These are phyloP conservation scores for Trichoderma sp. DNA, from an alignment of 2,329 filamentous ascomycete genomes.

Conservation along the genomic window DNA sequence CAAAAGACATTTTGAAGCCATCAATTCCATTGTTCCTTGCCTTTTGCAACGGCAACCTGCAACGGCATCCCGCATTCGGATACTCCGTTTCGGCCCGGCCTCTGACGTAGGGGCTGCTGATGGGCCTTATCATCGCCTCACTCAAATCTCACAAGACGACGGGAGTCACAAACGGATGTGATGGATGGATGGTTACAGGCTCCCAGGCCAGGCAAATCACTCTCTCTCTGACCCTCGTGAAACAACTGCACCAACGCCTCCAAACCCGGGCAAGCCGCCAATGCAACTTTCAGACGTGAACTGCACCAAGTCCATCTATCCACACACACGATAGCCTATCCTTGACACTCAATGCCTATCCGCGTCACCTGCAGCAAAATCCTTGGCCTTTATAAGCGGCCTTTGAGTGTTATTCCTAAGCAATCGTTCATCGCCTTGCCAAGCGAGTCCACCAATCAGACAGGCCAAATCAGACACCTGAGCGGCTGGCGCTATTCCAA, in stretches of 20 bases:
- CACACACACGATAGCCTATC: background rate
- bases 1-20: background rate
- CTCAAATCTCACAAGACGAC: too few relatives aligned
- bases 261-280: constrained; percentile 7
- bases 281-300: background rate
- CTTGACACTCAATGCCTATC: background rate
- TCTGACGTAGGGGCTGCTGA: background rate
- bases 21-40: background rate
- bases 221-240: background rate
- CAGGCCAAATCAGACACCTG: background rate
- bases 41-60: background rate
- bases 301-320: background rate
- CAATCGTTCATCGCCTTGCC: background rate
- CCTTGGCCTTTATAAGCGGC: background rate
- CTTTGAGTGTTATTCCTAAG: background rate
- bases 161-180: background rate
- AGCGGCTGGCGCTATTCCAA: background rate
- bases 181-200: background rate
- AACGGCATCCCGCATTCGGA: background rate
- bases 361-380: background rate
- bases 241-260: background rate
- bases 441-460: constrained; percentile 3
- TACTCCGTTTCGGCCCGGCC: constrained; percentile 13
- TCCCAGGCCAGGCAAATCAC: background rate
- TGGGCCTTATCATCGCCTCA: background rate